Percentiles rank a stretch among this genome's conserved stretches.
Evolutionary conservation across 2,329 filamentous ascomycete genomes (phyloP).

Genomic region (Fusarium armeniacum): DNA sequence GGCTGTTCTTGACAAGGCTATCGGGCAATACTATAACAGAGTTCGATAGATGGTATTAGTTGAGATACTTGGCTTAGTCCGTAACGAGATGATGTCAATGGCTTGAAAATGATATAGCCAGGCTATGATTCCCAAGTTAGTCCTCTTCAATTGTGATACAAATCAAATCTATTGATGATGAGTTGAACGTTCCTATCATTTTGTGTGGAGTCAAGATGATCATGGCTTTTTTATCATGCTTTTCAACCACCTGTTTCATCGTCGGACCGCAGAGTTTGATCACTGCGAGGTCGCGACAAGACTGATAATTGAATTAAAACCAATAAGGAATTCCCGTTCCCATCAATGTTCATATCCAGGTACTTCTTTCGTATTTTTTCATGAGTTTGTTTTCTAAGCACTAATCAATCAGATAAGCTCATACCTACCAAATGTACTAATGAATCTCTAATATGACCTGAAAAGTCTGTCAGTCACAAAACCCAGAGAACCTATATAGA

Average conservation of each 20-base stretch:
- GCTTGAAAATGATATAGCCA: not conserved
- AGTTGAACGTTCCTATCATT: not conserved
- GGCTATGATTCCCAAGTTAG: accelerated
- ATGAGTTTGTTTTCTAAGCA: no score
- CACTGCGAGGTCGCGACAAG: accelerated
- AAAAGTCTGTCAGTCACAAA: not conserved
- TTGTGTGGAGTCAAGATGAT: not conserved
- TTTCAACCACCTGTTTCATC: not conserved
- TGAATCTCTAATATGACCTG: not conserved
- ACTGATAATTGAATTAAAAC: accelerated
- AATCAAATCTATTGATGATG: not conserved
- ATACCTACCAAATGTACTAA: not conserved
- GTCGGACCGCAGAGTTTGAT: not conserved
- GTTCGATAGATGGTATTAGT: constrained; percentile 30
- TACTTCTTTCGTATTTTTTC: not conserved
- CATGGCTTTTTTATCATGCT: constrained; percentile 15
- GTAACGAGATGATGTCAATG: not conserved
- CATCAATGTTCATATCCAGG: no score
- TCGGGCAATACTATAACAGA: constrained; percentile 60
- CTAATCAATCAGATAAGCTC: not conserved
- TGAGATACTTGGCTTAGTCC: no score
- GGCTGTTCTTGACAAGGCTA: constrained; percentile 68
- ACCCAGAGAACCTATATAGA: not conserved
- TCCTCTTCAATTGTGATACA: not conserved
- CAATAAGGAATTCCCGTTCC: accelerated